Evolutionary conservation across 306 rosid genomes (phyloP), one percentile per base, ranked within the genome.

Genomic region (Spatholobus suberectus): DNA sequence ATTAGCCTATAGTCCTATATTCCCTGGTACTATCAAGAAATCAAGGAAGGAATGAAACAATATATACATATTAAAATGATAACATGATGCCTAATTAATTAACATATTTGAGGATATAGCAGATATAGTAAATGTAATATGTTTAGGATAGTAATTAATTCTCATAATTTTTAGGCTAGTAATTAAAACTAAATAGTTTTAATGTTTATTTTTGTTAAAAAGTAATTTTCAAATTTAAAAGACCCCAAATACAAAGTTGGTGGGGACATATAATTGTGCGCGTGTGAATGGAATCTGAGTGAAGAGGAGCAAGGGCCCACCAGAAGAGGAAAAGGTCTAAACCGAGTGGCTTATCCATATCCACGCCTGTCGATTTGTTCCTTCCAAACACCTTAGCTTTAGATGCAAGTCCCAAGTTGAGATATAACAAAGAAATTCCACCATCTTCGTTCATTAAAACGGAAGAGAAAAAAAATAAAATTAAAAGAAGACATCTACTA

Each of bases 221-320:
- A 0, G 34, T 68, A 5, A 0, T 21, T 38, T 18, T 38, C 4
- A 68, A 4, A 10, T 13, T 23, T 9, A 12, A 21, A 66, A n/a
- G 72, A 35, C 17, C 10, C 0, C 2, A 40, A 21, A 40, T 43
- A 6, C 2, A 70, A 23, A 70, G 20, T 70, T 41, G 75, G 57
- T 24, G 24, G 55, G 13, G 55, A 68, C 18, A 69, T 29, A 17
- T 21, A 29, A 1, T 54, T 68, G 17, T 5, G 18, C 1, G 34
- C 12, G 65, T 73, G 43, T 59, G 82, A 70, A 81, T 52, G 89
- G 91, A 89, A 89, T 89, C 91, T 72, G 12, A 61, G 77, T 15
- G 11, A 75, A 57, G 55, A 23, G 67, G 35, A 3, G 23, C 0
- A 81, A 5, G n/a, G 84, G 87, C 70, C 90, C 89, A 86, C 89